Evolutionary conservation across 768 basidiomycete genomes (phyloP), one percentile per base, ranked within the genome.

Genomic region (Hysterangium stoloniferum): DNA sequence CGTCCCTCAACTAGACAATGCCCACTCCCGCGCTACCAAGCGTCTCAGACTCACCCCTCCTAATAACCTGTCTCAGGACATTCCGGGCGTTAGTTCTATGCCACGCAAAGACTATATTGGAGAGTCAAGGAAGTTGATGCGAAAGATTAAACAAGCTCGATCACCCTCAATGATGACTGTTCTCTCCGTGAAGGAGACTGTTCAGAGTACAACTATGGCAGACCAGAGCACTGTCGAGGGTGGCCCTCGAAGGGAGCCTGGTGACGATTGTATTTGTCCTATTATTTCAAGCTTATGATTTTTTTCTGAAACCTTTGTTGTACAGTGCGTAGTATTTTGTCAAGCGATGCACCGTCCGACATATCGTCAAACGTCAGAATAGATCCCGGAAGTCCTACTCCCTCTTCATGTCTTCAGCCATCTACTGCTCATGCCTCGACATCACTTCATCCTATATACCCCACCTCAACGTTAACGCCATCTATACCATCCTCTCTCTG

Each of bases 111-210:
- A 88, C 55, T 89, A 89, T 61, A 77, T 88, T 12, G 83, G 83
- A 37, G 89, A 87, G 66, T 84, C 84, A 27, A 78, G 68, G 55
- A 79, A 76, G 29, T 74, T 89, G 41, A 88, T 90, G 87, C 74
- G 85, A 59, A 77, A 84, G 60, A 88, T 89, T 62, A 82, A 83
- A 58, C 76, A 79, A 59, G 81, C 85, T 6, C 79, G 81, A 31
- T 83, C 88, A 60, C 85, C 80, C 57, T 87, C 87, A 0, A 86
- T 84, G 3, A 75, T 86, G 33, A 84, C 84, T 0, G 82, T 81
- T 4, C 9, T 42, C 15, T 38, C 49, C 13, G 37, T 22, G 12
- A 51, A 28, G 38, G 45, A 32, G 41, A 46, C 32, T 32, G 22
- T 44, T 37, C 34, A 56, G 41, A 22, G 48, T 17, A 29, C 41